phyloP scores from a whole-genome alignment of 208 protist genomes.

The Trypanosoma theileri region DNA sequence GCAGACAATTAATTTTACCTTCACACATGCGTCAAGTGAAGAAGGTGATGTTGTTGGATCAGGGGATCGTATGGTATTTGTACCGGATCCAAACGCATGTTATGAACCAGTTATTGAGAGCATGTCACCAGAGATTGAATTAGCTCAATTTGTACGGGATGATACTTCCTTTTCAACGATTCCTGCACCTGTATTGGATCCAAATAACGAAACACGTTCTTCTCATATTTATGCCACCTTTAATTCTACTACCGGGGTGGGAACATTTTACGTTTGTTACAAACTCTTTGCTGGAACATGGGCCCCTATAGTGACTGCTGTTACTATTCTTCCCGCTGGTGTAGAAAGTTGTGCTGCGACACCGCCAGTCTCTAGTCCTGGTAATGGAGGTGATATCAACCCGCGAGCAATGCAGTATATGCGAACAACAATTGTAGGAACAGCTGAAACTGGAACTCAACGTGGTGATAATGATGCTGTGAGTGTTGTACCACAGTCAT shows the following conservation, averaged over 20 bases:
- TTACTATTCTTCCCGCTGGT: slow-evolving; percentile 44
- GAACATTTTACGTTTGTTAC: slow-evolving; percentile 76
- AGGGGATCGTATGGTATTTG: slow-evolving; percentile 66
- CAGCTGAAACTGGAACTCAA: not conserved
- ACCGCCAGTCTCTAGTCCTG: slow-evolving; percentile 25
- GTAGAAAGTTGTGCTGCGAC: slow-evolving; percentile 35
- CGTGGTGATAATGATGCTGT: slow-evolving; percentile 32
- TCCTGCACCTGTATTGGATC: slow-evolving; percentile 46
- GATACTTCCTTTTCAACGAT: slow-evolving; percentile 72
- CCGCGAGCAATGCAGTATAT: slow-evolving; percentile 84
- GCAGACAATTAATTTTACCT: slow-evolving; percentile 69
- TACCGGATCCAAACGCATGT: slow-evolving; percentile 57
- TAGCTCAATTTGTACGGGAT: slow-evolving; percentile 51
- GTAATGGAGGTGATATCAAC: slow-evolving; percentile 33
- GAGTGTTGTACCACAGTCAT: slow-evolving; percentile 62
- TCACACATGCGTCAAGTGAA: slow-evolving; percentile 50
- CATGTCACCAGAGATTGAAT: slow-evolving; percentile 33
- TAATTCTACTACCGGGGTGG: slow-evolving; percentile 25
- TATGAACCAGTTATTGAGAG: slow-evolving; percentile 64
- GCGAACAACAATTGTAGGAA: slow-evolving; percentile 46
- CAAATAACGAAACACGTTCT: slow-evolving; percentile 32
- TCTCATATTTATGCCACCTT: slow-evolving; percentile 61
- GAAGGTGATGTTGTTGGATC: slow-evolving; percentile 61
- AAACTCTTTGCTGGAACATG: slow-evolving; percentile 68
- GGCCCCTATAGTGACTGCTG: slow-evolving; percentile 59